Conservation (phyloP, 805 yeast species). For the Pichia ethanolica region DNA sequence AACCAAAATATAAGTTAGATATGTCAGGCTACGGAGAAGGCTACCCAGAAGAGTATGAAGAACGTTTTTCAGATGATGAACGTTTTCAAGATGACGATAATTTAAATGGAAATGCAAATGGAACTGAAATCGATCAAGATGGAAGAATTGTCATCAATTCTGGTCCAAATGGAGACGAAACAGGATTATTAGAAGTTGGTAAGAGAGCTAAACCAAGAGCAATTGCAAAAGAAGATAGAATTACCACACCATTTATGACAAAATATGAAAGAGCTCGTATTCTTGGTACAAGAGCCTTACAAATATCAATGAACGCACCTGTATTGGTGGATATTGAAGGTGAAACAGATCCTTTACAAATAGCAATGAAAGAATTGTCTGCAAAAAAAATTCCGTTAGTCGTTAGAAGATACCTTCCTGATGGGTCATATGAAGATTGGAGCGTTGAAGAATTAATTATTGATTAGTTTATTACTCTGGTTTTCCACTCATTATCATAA, state of each 20-base stretch:
- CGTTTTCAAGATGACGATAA: constrained; percentile 27
- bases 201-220: constrained; percentile 42
- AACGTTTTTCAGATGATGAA: constrained; percentile 35
- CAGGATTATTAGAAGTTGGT: constrained; percentile 32
- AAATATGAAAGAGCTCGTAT: constrained; percentile 97
- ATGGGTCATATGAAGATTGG: constrained; percentile 97
- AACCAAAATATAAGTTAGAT: too few species aligned
- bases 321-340: constrained; percentile 97
- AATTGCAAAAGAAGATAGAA: constrained; percentile 78
- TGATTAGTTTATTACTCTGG: constrained; percentile 35
- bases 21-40: constrained; percentile 58
- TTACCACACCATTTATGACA: constrained; percentile 98
- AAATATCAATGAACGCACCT: constrained; percentile 97
- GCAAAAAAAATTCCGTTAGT: constrained; percentile 94
- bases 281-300: constrained; percentile 94
- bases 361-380: constrained; percentile 93
- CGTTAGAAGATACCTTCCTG: constrained; percentile 92
- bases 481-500: too few species aligned
- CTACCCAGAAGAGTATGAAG: constrained; percentile 30
- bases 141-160: constrained; percentile 58
- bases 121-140: constrained; percentile 37
- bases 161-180: constrained; percentile 22
- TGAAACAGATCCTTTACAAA: constrained; percentile 96
- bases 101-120: constrained; percentile 3
- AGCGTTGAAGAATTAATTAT: constrained; percentile 96